Evolutionary conservation across 345 rosid genomes (phyloP).

Genomic region (Eucalyptus erythrocorys): DNA sequence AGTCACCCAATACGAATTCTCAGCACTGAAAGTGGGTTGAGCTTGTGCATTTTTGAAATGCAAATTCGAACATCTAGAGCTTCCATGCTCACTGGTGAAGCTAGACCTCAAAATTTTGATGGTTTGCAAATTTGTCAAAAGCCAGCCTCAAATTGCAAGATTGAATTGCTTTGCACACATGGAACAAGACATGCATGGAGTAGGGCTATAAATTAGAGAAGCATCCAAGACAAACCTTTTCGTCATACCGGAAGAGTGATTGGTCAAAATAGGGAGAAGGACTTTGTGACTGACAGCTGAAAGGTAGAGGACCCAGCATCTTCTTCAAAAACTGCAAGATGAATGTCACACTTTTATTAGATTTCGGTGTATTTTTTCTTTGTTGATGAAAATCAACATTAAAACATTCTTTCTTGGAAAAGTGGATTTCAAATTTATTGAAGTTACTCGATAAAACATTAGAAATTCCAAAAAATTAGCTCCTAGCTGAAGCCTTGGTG

Average conservation of each 20-base stretch:
- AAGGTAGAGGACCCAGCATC: slow-evolving; percentile 74
- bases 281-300: slow-evolving; percentile 79
- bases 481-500: not conserved
- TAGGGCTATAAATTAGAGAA: not conserved
- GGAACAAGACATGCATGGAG: not conserved
- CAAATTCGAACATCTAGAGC: not conserved
- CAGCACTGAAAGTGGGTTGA: not conserved
- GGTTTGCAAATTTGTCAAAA: not conserved
- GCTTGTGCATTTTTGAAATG: not conserved
- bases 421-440: not conserved
- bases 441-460: not conserved
- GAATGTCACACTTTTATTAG: not conserved
- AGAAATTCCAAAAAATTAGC: not conserved
- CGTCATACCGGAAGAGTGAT: slow-evolving; percentile 85
- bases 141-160: not conserved
- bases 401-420: not conserved
- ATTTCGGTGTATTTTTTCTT: not conserved
- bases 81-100: not conserved
- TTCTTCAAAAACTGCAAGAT: slow-evolving; percentile 77
- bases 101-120: not conserved
- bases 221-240: slow-evolving; percentile 44
- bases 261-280: slow-evolving; percentile 99
- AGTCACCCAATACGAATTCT: not conserved
- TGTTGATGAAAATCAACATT: not conserved
- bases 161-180: not conserved